Evolutionary conservation across 208 protist genomes (phyloP), one percentile per base, ranked within the genome.

Genomic region (Porcisia hertigi): DNA sequence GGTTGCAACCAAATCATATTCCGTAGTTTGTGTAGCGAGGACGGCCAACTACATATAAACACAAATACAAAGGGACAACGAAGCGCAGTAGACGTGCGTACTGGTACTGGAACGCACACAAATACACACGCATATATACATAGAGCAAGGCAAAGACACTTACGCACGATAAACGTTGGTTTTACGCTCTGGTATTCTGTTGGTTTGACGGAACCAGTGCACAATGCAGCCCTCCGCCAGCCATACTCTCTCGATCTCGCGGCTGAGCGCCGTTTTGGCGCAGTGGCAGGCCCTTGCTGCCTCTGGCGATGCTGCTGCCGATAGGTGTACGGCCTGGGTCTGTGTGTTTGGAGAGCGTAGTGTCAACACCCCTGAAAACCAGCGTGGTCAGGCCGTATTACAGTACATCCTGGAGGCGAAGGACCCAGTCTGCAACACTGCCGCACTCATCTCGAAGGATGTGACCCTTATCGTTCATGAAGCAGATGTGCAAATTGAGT

Each of bases 301-400:
- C 16, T 59, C 71, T 11, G 82, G 75, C n/a, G 84, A 86, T 25
- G 41, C 81, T 8, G 55, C 73, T 2, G 85, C 80, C 3, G 60
- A 55, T 43, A 47, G 76, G 39, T 93, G 87, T 74, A 71, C 41
- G 14, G 81, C 85, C 36, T 86, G 93, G 70, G 81, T 86, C 36
- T 91, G 79, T 55, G 75, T 94, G 25, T 91, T 93, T 75, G 93
- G 93, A 47, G 81, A 84, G 9, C 60, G 86, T 34, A 93, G 86
- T 52, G 73, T 83, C 41, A 89, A 86, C 59, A 94, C 90, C 0
- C 77, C 92, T 18, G 90, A 95, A 59, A 97, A 97, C 76, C 93
- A 97, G 73, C 91, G 93, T 34, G 87, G 91, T 2, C 85, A 92
- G 80, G 90, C 91, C 1, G 34, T 97, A 12, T 34, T 94, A n/a